A percentile compares a stretch with the other conserved stretches of the same genome.
phyloP scores from a whole-genome alignment of 2,329 filamentous ascomycete species.

The Fusarium devonianum region DNA sequence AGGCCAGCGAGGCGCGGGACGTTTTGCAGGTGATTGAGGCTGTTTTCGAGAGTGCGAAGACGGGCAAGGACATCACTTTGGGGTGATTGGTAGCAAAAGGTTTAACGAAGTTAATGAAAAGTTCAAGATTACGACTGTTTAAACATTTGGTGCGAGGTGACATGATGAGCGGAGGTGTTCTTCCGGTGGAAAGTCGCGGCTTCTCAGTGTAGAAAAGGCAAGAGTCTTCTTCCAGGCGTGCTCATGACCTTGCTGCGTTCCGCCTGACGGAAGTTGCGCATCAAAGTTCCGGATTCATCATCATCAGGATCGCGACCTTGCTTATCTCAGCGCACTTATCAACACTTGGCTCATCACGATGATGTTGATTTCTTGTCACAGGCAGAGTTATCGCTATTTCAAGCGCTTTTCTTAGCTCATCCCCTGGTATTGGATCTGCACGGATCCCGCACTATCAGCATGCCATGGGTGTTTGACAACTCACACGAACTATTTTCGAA shows the following conservation, averaged over 20 bases:
- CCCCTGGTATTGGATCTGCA: no score
- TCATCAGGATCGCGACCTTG: no score
- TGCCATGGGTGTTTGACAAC: background rate
- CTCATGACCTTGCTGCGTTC: background rate
- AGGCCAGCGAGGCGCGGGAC: constrained; percentile 59
- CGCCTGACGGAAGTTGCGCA: background rate
- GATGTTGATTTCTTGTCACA: background rate
- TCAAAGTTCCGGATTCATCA: no score
- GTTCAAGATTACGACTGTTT: background rate
- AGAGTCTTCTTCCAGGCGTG: background rate
- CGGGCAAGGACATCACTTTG: constrained; percentile 53
- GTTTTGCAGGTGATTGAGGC: constrained; percentile 63
- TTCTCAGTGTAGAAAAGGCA: background rate
- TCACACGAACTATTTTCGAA: no score
- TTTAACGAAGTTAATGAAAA: constrained; percentile 27
- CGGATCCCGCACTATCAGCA: no score
- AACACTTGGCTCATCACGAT: background rate
- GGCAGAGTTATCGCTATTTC: background rate
- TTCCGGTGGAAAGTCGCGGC: background rate
- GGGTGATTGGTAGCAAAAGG: constrained; percentile 22
- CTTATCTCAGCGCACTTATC: no score
- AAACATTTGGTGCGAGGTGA: background rate
- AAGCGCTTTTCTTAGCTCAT: background rate
- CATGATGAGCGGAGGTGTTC: background rate
- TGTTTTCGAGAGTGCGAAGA: constrained; percentile 57